Base-by-base conservation (phyloP, 2,329 filamentous ascomycete genomes). In the Meredithiella fracta region DNA sequence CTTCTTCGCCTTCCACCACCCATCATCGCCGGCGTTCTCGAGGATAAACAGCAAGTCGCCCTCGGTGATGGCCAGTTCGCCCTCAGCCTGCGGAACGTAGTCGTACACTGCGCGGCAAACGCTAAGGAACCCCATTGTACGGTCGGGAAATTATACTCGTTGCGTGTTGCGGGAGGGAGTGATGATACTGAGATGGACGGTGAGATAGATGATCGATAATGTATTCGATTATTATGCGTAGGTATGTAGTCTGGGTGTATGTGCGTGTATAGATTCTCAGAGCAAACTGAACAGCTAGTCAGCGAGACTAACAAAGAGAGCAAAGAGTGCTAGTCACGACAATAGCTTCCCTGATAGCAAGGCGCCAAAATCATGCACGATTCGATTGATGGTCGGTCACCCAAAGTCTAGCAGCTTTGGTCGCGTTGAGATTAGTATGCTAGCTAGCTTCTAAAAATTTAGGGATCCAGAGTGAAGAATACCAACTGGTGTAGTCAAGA, bases 1-100 rank as follows among this genome's bases (percentile, higher is more conserved):
- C 75, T 94, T 95, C 75, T 94, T 95, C 51, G 86, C 88, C 68
- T 83, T 92, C 92, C 92, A 97, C 92, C 92, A 97, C 66, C 88
- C 70, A 82, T 80, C 77, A 34, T 86, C 82, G 53, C 71, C 67
- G 61, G 80, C 85, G 72, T 94, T 94, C 64, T 94, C 87, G 57
- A 94, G 71, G 58, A 96, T 76, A 69, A 90, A 96, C 59, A 97
- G 79, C 60, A 96, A 67, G 69, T 96, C 91, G 58, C 89, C 89
- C 65, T 96, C 90, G 56, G 72, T 73, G 64, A 97, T 85, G 61
- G 83, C 77, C 59, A 97, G 77, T 77, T 97, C 91, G 61, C 85
- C 85, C 64, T 87, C 84, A 63, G 81, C 82, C 69, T 94, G 88
- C 60, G 91, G 88, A 66, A 77, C 76, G 73, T 97, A 97, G 72